Evolutionary conservation across 2,329 filamentous ascomycete species (phyloP).

Genomic region (Colletotrichum salicis): DNA sequence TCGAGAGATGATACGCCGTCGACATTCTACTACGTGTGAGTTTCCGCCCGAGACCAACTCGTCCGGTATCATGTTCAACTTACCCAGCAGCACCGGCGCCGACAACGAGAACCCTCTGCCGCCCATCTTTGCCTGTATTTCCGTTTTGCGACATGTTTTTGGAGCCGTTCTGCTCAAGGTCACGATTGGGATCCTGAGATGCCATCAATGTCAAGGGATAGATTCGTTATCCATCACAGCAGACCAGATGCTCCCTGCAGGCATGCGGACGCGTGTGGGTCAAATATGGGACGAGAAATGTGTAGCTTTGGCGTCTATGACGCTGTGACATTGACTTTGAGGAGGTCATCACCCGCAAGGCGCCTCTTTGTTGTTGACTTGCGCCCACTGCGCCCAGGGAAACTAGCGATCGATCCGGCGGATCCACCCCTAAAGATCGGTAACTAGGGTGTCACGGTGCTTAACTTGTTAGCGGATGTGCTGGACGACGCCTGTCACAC

Average conservation of each 20-base stretch:
- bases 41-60: not conserved
- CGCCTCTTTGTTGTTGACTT: constrained; percentile 1
- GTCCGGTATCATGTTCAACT: not conserved
- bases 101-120: constrained; percentile 51
- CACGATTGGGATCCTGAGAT: constrained; percentile 4
- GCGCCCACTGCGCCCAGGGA: not conserved
- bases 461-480: constrained; percentile 5
- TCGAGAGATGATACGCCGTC: constrained; percentile 67
- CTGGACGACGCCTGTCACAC: not conserved
- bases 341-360: constrained; percentile 28
- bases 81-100: constrained; percentile 54
- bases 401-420: constrained; percentile 25
- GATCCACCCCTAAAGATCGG: constrained; percentile 26
- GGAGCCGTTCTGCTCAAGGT: constrained; percentile 27
- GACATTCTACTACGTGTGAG: constrained; percentile 54
- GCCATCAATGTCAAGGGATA: not conserved
- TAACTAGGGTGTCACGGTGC: constrained; percentile 17
- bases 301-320: constrained; percentile 30
- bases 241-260: too few relatives aligned
- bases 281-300: constrained; percentile 20
- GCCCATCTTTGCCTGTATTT: constrained; percentile 23
- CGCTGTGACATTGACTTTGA: constrained; percentile 28
- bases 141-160: constrained; percentile 30
- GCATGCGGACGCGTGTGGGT: not conserved
- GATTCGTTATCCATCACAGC: not conserved